These are phyloP conservation scores for Emergomyces africanus DNA, from an alignment of 2,329 filamentous ascomycete species.

Conservation along the genomic window DNA sequence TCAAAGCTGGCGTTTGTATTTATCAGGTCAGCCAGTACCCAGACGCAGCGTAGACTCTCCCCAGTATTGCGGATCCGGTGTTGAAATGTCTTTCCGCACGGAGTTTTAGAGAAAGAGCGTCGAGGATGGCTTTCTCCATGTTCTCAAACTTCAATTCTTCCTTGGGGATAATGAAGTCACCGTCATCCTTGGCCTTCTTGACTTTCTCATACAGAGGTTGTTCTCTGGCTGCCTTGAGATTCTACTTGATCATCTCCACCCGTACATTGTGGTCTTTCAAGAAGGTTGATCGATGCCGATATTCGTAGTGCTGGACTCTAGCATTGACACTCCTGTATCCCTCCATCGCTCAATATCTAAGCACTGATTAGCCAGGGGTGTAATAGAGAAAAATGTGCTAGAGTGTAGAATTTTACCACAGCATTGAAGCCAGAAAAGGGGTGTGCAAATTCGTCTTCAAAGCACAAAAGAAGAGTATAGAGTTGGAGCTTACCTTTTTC, in stretches of 20 bases:
- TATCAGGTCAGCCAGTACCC: neutral
- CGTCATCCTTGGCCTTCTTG: neutral
- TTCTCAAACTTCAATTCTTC: neutral
- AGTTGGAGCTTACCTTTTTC: neutral
- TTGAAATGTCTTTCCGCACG: neutral
- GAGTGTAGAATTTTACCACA: neutral
- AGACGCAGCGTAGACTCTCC: neutral
- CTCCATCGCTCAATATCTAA: constrained; percentile 1
- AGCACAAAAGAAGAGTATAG: neutral
- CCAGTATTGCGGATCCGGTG: neutral
- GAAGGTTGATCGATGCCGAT: constrained; percentile 1
- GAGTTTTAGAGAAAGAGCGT: neutral
- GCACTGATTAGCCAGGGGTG: neutral
- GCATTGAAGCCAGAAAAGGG: neutral
- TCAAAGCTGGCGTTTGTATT: neutral
- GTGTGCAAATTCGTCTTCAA: neutral
- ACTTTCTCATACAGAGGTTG: neutral
- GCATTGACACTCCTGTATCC: neutral
- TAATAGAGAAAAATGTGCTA: neutral
- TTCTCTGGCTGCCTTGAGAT: neutral
- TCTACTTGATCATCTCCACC: neutral
- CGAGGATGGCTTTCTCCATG: neutral
- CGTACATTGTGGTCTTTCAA: neutral
- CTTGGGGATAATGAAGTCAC: neutral
- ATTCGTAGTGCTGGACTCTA: neutral